A percentile compares a stretch with the other conserved stretches of the same genome.
Evolutionary conservation across 495 filamentous ascomycete genomes (phyloP).

Genomic region (Hyaloscypha hepaticicola): DNA sequence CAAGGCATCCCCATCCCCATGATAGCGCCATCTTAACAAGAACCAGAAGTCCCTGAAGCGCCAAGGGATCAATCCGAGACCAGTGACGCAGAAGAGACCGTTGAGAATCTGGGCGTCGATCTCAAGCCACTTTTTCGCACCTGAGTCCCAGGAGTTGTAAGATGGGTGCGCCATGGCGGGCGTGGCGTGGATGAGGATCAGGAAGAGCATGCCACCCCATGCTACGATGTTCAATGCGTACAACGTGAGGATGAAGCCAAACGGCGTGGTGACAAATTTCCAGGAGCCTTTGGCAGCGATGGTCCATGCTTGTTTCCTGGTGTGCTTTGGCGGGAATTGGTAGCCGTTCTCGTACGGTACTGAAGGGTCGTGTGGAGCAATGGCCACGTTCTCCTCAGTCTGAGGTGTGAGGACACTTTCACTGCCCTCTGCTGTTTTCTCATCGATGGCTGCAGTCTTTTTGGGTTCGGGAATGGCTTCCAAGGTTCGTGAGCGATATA

Average conservation of each 20-base stretch:
- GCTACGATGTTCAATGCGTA: constrained; percentile 81
- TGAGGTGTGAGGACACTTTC: constrained; percentile 6
- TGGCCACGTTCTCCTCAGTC: not conserved
- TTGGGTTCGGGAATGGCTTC: constrained; percentile 4
- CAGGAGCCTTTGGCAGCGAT: constrained; percentile 55
- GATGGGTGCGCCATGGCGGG: constrained; percentile 74
- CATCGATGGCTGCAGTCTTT: constrained; percentile 11
- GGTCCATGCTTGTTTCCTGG: constrained; percentile 46
- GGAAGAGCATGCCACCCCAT: constrained; percentile 92
- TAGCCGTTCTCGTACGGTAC: constrained; percentile 55
- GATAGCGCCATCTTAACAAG: constrained; percentile 59
- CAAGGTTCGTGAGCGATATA: constrained; percentile 12
- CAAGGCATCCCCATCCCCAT: constrained; percentile 48
- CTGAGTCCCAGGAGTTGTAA: constrained; percentile 53
- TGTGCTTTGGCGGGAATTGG: constrained; percentile 66
- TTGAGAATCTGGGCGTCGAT: constrained; percentile 82
- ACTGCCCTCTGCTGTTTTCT: constrained; percentile 9
- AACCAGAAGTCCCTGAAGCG: constrained; percentile 76
- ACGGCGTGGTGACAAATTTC: constrained; percentile 61
- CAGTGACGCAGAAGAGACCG: constrained; percentile 81
- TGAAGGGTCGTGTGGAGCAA: constrained; percentile 21
- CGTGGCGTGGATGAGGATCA: constrained; percentile 71
- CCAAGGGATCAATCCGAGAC: constrained; percentile 82
- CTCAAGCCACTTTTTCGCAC: constrained; percentile 78
- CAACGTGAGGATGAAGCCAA: constrained; percentile 71